A percentile compares a stretch with the other conserved stretches of the same genome.
phyloP scores from a whole-genome alignment of 2,329 filamentous ascomycete genomes.

The Xylariaceae sp. region DNA sequence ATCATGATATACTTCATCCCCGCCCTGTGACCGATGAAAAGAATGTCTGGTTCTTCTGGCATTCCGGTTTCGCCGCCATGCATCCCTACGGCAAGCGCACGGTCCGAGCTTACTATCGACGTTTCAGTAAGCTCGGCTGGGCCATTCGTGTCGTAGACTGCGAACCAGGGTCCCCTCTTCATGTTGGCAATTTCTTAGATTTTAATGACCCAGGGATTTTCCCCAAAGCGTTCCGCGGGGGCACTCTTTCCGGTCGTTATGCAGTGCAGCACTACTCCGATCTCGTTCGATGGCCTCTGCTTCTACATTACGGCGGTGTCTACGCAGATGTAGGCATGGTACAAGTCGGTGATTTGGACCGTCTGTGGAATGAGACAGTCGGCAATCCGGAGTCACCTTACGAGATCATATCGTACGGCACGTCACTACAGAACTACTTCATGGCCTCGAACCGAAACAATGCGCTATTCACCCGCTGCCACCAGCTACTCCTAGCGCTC shows the following conservation, averaged over 20 bases:
- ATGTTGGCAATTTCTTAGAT: slow-evolving; percentile 45
- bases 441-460: neutral
- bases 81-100: slow-evolving; percentile 47
- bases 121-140: slow-evolving; percentile 47
- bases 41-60: slow-evolving; percentile 55
- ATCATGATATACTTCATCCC: neutral
- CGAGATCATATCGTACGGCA: neutral
- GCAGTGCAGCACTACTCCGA: slow-evolving; percentile 50
- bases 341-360: slow-evolving; percentile 50
- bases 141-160: slow-evolving; percentile 45
- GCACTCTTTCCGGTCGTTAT: slow-evolving; percentile 43
- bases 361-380: slow-evolving; percentile 45
- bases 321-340: slow-evolving; percentile 52
- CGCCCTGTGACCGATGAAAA: slow-evolving; percentile 33
- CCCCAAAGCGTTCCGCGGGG: slow-evolving; percentile 43
- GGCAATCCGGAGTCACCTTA: slow-evolving; percentile 32
- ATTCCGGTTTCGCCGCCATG: slow-evolving; percentile 42
- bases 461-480: neutral
- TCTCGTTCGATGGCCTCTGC: slow-evolving; percentile 49
- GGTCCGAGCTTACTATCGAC: slow-evolving; percentile 47
- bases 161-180: slow-evolving; percentile 37
- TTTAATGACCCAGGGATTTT: slow-evolving; percentile 38
- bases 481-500: neutral
- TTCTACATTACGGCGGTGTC: slow-evolving; percentile 50
- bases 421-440: neutral